Evolutionary conservation across 148 eudicot species (phyloP).

Genomic region (Rhododendron molle): DNA sequence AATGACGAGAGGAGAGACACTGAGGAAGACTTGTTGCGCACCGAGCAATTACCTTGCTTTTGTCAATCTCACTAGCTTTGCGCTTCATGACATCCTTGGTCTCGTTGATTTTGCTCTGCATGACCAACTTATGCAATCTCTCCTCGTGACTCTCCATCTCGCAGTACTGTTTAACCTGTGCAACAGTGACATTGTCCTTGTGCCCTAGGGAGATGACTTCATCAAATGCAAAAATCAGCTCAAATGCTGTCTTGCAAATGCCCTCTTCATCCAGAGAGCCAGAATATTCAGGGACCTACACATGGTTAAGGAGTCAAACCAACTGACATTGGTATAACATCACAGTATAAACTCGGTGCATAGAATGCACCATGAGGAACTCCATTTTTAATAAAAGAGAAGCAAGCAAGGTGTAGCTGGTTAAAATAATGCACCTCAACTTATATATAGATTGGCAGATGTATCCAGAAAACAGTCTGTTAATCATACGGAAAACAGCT

Average conservation of each 20-base stretch:
- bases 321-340: not conserved
- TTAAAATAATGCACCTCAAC: not conserved
- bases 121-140: constrained; percentile 85
- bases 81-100: constrained; percentile 96
- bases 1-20: too few relatives aligned
- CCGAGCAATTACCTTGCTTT: constrained; percentile 59
- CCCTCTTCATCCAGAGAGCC: constrained; percentile 88
- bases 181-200: constrained; percentile 89
- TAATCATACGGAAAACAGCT: not conserved
- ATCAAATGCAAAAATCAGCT: constrained; percentile 88
- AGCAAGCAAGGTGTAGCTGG: not conserved
- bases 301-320: constrained; percentile 44
- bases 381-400: not conserved
- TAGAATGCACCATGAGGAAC: not conserved
- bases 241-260: constrained; percentile 80
- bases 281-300: constrained; percentile 87
- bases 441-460: too few relatives aligned
- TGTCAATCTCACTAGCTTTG: constrained; percentile 93
- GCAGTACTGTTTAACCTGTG: constrained; percentile 93
- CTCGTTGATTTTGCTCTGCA: constrained; percentile 87
- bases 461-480: not conserved
- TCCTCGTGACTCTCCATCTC: constrained; percentile 99
- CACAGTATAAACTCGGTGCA: not conserved
- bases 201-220: constrained; percentile 93
- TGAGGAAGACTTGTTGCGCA: not conserved